Conservation (phyloP, 2,329 filamentous ascomycete species). For the Botrytis paeoniae region DNA sequence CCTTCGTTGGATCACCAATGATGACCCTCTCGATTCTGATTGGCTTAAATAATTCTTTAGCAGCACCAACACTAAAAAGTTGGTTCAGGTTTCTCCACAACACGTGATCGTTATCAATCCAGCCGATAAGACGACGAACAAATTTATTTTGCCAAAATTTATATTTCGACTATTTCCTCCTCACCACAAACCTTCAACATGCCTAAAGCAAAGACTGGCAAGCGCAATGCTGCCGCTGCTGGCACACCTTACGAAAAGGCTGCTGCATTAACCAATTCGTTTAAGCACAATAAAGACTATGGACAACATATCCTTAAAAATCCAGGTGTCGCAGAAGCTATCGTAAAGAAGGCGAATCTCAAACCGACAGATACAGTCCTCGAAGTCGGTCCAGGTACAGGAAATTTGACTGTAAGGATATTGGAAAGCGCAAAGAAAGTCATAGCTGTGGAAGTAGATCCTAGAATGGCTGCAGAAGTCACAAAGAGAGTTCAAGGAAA, state of each 20-base stretch:
- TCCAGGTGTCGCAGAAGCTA: conserved; percentile 76
- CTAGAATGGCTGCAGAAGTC: conserved; percentile 86
- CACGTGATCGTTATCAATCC: conserved; percentile 8
- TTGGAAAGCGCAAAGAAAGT: conserved; percentile 79
- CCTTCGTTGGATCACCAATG: no score
- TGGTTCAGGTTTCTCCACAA: background rate
- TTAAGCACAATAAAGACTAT: conserved; percentile 74
- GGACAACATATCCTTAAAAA: conserved; percentile 87
- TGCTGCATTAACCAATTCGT: conserved; percentile 60
- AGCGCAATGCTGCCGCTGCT: conserved; percentile 36
- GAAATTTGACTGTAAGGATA: conserved; percentile 86
- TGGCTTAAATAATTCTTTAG: no score
- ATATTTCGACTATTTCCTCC: background rate
- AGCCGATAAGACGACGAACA: conserved; percentile 3
- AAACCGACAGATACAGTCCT: conserved; percentile 90
- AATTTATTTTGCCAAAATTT: conserved; percentile 14
- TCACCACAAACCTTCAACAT: conserved; percentile 25
- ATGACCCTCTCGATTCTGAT: no score
- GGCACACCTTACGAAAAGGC: conserved; percentile 37
- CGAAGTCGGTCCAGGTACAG: conserved; percentile 87
- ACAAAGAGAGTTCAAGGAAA: conserved; percentile 91
- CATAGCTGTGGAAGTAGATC: conserved; percentile 88
- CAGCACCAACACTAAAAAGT: background rate
- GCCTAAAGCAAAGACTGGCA: conserved; percentile 38
- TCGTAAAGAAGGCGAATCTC: conserved; percentile 81